A percentile compares a stretch with the other conserved stretches of the same genome.
Evolutionary conservation across 2,329 filamentous ascomycete species (phyloP).

Genomic region (Didymella pinodella): DNA sequence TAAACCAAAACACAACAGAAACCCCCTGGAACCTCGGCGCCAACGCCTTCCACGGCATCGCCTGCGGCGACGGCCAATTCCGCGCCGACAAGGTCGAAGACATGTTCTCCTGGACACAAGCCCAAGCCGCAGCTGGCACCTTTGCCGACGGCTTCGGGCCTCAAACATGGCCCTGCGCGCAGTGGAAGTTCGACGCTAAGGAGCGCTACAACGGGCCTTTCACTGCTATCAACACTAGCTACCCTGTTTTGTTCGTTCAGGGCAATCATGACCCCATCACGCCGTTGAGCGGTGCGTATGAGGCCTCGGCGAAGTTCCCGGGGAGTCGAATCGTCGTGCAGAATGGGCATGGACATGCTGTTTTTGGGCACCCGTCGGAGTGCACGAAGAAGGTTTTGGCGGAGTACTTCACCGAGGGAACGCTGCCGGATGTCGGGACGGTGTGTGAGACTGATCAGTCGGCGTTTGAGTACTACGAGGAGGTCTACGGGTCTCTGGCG

Average conservation of each 20-base stretch:
- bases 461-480: constrained; percentile 14
- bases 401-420: constrained; percentile 27
- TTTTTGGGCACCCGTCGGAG: constrained; percentile 11
- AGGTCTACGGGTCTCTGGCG: not conserved
- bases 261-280: constrained; percentile 29
- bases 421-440: constrained; percentile 21
- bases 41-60: constrained; percentile 26
- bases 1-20: constrained; percentile 18
- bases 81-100: constrained; percentile 24
- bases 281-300: constrained; percentile 27
- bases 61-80: constrained; percentile 23
- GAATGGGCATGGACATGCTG: constrained; percentile 25
- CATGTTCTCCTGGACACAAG: constrained; percentile 19
- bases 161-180: constrained; percentile 26
- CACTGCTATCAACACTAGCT: constrained; percentile 24
- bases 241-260: constrained; percentile 28
- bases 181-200: constrained; percentile 28
- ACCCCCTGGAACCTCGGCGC: constrained; percentile 18
- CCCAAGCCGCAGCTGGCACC: constrained; percentile 21
- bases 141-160: constrained; percentile 22
- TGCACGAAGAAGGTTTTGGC: constrained; percentile 23
- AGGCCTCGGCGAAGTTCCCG: constrained; percentile 24
- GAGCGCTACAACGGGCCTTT: constrained; percentile 27
- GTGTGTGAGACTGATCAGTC: constrained; percentile 25
- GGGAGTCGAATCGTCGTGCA: constrained; percentile 26